These are phyloP conservation scores for Tylopilus rubrobrunneus DNA, from an alignment of 768 basidiomycete species.

Conservation along the genomic window DNA sequence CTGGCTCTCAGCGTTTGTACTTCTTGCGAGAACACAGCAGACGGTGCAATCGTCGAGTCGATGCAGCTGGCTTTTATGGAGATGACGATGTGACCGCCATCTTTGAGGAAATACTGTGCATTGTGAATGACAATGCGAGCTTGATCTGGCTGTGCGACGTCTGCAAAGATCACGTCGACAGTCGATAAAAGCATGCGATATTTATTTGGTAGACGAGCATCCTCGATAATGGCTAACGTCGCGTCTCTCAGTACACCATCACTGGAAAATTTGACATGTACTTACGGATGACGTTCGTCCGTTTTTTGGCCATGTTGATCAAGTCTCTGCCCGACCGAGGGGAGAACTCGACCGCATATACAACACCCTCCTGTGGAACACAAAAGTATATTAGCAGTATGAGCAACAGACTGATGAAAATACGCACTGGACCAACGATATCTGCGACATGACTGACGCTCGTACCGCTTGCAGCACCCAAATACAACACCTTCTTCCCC, in stretches of 20 bases:
- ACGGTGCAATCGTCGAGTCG: conserved; percentile 91
- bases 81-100: conserved; percentile 87
- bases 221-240: conserved; percentile 84
- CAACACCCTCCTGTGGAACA: conserved; percentile 74
- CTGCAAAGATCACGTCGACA: conserved; percentile 97
- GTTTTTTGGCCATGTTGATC: conserved; percentile 99
- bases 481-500: conserved; percentile 93
- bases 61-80: conserved; percentile 99
- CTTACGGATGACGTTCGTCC: conserved; percentile 97
- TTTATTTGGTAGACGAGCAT: conserved; percentile 93
- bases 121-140: conserved; percentile 94
- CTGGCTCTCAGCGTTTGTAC: conserved; percentile 73
- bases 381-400: neutral
- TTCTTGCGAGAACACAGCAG: conserved; percentile 85
- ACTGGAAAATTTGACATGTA: conserved; percentile 9
- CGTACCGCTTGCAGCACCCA: conserved; percentile 97
- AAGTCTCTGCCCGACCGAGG: conserved; percentile 94
- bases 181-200: conserved; percentile 96
- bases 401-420: neutral
- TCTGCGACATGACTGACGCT: conserved; percentile 99
- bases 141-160: conserved; percentile 98
- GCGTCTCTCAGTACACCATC: conserved; percentile 1
- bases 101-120: conserved; percentile 93
- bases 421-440: conserved; percentile 89
- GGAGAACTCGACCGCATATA: conserved; percentile 99